A percentile compares a stretch with the other conserved stretches of the same genome.
Conservation (phyloP, 2,329 filamentous ascomycete genomes). For the Fusarium bulbicola region DNA sequence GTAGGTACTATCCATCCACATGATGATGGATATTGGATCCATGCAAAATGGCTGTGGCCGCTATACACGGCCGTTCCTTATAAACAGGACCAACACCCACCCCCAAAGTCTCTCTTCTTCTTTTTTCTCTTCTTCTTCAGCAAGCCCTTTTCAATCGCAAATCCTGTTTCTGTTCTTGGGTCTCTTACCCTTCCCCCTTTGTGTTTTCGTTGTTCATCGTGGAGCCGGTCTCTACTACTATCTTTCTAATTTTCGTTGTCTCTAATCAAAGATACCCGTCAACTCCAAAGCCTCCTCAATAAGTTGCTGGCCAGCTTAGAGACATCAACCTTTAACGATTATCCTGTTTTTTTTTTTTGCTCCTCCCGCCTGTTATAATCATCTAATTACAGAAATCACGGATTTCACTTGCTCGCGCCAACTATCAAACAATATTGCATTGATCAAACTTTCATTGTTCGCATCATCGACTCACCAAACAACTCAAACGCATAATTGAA, state of each 20-base stretch:
- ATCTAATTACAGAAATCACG: conserved; percentile 58
- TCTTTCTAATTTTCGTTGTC: conserved; percentile 48
- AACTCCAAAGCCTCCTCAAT: conserved; percentile 28
- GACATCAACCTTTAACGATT: conserved; percentile 39
- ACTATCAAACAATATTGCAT: conserved; percentile 45
- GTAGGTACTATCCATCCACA: not conserved
- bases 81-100: conserved; percentile 49
- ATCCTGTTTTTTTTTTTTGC: conserved; percentile 13
- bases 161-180: conserved; percentile 59
- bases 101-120: conserved; percentile 38
- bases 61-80: conserved; percentile 36
- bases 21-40: not conserved
- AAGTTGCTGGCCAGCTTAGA: conserved; percentile 56
- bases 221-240: conserved; percentile 65
- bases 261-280: conserved; percentile 39
- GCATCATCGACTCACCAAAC: conserved; percentile 46
- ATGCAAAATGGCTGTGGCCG: conserved; percentile 10
- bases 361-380: conserved; percentile 44
- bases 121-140: conserved; percentile 64
- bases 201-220: conserved; percentile 50
- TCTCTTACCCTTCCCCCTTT: conserved; percentile 50
- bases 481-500: conserved; percentile 35
- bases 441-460: conserved; percentile 12
- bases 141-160: conserved; percentile 68
- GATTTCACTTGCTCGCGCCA: conserved; percentile 65